These are phyloP conservation scores for Trypanosoma conorhini DNA, from an alignment of 208 protist species.

Conservation along the genomic window DNA sequence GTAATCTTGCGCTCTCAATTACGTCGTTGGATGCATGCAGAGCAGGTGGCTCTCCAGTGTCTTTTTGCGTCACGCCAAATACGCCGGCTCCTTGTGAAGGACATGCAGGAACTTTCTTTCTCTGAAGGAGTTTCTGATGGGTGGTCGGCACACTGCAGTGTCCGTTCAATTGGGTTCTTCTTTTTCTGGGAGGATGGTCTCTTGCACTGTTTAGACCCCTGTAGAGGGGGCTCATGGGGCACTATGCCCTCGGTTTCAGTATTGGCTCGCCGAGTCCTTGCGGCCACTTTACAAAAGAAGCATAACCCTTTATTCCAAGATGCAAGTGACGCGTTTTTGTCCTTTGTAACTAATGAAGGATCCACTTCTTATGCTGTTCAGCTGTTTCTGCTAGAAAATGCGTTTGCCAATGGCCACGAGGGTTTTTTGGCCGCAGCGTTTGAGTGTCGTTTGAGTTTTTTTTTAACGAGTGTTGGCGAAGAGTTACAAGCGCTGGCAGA, in stretches of 20 bases:
- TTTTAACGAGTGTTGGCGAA: constrained; percentile 36
- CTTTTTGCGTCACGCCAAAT: constrained; percentile 20
- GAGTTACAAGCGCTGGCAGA: constrained; percentile 2
- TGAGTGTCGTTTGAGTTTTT: constrained; percentile 78
- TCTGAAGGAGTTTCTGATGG: constrained; percentile 45
- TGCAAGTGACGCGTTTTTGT: constrained; percentile 52
- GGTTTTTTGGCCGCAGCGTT: constrained; percentile 48
- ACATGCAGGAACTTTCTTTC: constrained; percentile 47
- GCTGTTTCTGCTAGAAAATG: constrained; percentile 57
- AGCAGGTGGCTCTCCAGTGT: constrained; percentile 58
- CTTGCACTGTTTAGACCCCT: constrained; percentile 9
- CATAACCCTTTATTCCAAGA: constrained; percentile 44
- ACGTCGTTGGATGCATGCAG: constrained; percentile 60
- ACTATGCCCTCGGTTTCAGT: constrained; percentile 31
- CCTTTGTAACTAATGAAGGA: constrained; percentile 12
- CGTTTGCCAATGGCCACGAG: constrained; percentile 7
- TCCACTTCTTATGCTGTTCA: constrained; percentile 56
- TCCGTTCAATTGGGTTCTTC: constrained; percentile 64
- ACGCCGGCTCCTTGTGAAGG: constrained; percentile 18
- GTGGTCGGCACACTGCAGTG: constrained; percentile 62
- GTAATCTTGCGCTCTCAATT: constrained; percentile 63
- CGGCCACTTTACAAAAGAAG: constrained; percentile 35
- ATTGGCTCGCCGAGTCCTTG: constrained; percentile 35
- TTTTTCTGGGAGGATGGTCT: constrained; percentile 42
- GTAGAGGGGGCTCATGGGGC: constrained; percentile 9